Percentiles rank a stretch among this genome's conserved stretches.
These are phyloP conservation scores for Globisporangium viniferum DNA, from an alignment of 352 stramenopile genomes.

Conservation along the genomic window DNA sequence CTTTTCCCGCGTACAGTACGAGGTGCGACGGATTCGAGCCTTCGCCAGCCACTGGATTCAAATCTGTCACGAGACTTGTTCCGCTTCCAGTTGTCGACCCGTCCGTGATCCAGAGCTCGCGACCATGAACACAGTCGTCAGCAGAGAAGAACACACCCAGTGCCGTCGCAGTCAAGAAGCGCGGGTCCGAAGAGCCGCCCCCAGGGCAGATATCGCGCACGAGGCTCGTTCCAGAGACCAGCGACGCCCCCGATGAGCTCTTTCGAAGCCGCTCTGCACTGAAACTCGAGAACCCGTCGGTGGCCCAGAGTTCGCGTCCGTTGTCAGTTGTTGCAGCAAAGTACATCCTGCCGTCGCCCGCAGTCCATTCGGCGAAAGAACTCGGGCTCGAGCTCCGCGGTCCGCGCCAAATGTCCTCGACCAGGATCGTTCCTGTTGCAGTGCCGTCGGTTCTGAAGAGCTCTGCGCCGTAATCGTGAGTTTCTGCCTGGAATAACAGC, in stretches of 20 bases:
- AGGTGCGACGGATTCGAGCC: conserved; percentile 46
- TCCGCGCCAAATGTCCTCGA: conserved; percentile 54
- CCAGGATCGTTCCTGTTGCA: conserved; percentile 30
- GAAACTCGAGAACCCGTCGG: conserved; percentile 37
- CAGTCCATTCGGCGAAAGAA: conserved; percentile 39
- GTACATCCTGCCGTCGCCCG: conserved; percentile 37
- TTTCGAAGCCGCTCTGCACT: conserved; percentile 19
- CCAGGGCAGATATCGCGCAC: conserved; percentile 55
- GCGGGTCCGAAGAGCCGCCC: conserved; percentile 37
- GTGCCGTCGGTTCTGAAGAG: conserved; percentile 66
- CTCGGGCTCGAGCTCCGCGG: conserved; percentile 42
- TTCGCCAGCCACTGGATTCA: conserved; percentile 25
- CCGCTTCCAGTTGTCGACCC: conserved; percentile 30
- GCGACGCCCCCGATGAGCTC: background rate
- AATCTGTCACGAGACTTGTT: conserved; percentile 49
- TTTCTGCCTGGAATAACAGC: conserved; percentile 51
- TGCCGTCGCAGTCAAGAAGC: conserved; percentile 36
- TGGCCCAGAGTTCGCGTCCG: conserved; percentile 71
- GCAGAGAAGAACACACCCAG: conserved; percentile 64
- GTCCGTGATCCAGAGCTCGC: conserved; percentile 69
- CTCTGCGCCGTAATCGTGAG: conserved; percentile 36
- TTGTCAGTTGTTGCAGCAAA: conserved; percentile 46
- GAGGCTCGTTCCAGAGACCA: conserved; percentile 28
- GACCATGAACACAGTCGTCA: conserved; percentile 55
- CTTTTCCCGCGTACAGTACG: conserved; percentile 27